Evolutionary conservation across 805 yeast species (phyloP), one percentile per base, ranked within the genome.

Genomic region (Monosporozyma yasuniensis): DNA sequence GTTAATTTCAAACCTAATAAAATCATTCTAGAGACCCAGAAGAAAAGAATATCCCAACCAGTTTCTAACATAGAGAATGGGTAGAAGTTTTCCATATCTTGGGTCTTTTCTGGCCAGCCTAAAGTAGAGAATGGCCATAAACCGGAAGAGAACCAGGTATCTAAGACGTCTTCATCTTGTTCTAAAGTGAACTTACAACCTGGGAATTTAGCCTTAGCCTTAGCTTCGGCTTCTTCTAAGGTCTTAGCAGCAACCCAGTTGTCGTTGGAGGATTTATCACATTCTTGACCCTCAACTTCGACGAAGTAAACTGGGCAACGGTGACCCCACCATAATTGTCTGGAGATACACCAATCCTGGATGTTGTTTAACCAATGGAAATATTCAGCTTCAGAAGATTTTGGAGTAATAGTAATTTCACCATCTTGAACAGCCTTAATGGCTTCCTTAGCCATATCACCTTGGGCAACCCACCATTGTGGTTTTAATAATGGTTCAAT

Each of bases 281-380:
- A 78, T 51, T 77, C 82, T 53, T 70, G 71, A 51, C 91, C 95
- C 63, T 87, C 95, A 50, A 91, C 73, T 49, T 77, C 74, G 53
- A 89, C 87, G 59, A 87, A 87, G 73, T 93, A 93, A 42, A 87
- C 96, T 25, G 99, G 99, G 71, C 96, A 87, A 73, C 98, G 82
- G 74, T 93, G 99, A 58, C 99, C 99, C 95, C 95, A 85, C 95
- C 95, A 87, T 49, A 80, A 67, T 69, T 80, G 85, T 72, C 99
- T 86, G 19, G 98, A 93, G 55, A 93, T 88, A 81, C 99, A 93
- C 99, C 99, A 93, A 72, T 93, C 99, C 74, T 93, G 97, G 58
- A 90, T 85, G 70, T 88, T 87, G 65, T 83, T 93, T 70, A 91
- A 74, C 99, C 99, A 93, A 67, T 82, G 87, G 82, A 84, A 85